Conservation (phyloP, 1,284 basidiomycete species). For the Mycena citricolor region DNA sequence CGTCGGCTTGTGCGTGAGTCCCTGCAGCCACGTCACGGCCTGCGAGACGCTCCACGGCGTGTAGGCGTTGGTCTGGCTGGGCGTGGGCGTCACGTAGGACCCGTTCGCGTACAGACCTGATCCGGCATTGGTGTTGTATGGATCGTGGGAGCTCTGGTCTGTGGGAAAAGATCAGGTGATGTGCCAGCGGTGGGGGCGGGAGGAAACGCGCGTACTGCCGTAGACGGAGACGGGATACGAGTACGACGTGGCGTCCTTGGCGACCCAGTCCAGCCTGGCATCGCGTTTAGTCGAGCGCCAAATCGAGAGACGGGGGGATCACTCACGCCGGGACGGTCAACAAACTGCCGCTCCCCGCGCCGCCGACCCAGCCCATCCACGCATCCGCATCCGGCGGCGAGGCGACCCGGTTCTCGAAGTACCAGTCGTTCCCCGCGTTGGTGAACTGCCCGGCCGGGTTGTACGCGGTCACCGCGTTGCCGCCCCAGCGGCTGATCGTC, state of each 20-base stretch:
- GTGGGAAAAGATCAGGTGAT: background rate
- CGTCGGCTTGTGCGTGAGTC: constrained; percentile 43
- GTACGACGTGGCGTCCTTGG: constrained; percentile 49
- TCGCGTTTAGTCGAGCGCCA: background rate
- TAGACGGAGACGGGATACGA: constrained; percentile 45
- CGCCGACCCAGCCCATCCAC: constrained; percentile 47
- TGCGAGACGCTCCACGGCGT: constrained; percentile 45
- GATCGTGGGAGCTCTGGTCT: constrained; percentile 46
- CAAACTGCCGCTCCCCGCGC: constrained; percentile 42
- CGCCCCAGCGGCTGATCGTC: constrained; percentile 51
- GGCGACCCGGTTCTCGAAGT: constrained; percentile 48
- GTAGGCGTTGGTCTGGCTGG: constrained; percentile 39
- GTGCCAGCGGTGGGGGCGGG: background rate
- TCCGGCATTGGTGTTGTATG: constrained; percentile 47
- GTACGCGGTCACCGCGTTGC: constrained; percentile 53
- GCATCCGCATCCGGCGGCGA: constrained; percentile 39
- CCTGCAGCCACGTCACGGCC: constrained; percentile 42
- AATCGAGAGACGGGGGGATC: background rate
- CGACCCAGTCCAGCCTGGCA: constrained; percentile 50
- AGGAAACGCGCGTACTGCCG: constrained; percentile 33
- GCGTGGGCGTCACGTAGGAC: constrained; percentile 37
- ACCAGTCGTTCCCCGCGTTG: constrained; percentile 54
- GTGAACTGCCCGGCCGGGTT: constrained; percentile 50
- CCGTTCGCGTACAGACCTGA: constrained; percentile 46
- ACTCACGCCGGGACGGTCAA: constrained; percentile 50